These are phyloP conservation scores for Globisporangium emineosum DNA, from an alignment of 352 stramenopile species.

Conservation along the genomic window DNA sequence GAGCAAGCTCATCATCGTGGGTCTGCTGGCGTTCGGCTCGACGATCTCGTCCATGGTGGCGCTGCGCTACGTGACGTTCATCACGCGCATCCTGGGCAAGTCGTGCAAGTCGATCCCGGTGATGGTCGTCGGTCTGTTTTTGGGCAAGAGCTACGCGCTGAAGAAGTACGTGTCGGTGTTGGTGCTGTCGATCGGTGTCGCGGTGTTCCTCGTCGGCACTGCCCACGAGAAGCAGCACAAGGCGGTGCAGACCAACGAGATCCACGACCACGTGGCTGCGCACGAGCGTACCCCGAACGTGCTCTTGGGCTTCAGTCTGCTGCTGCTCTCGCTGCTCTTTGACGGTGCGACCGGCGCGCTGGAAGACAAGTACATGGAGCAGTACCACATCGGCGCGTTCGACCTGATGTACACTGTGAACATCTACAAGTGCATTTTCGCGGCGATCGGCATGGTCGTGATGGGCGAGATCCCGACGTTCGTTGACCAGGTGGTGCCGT, in stretches of 20 bases:
- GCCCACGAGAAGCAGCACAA: constrained; percentile 67
- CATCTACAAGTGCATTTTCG: constrained; percentile 80
- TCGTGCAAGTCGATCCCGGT: constrained; percentile 87
- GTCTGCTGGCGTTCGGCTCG: constrained; percentile 68
- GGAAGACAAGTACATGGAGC: constrained; percentile 80
- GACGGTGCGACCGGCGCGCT: constrained; percentile 77
- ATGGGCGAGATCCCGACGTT: constrained; percentile 67
- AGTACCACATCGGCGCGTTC: constrained; percentile 81
- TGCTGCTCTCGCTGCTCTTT: constrained; percentile 74
- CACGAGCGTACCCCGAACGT: constrained; percentile 66
- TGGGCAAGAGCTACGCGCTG: constrained; percentile 75
- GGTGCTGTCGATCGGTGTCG: constrained; percentile 69
- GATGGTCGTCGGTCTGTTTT: constrained; percentile 72
- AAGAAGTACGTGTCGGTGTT: constrained; percentile 84
- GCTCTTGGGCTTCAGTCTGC: constrained; percentile 56
- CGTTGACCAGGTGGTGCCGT: constrained; percentile 55
- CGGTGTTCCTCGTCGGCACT: constrained; percentile 72
- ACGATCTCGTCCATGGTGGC: constrained; percentile 83
- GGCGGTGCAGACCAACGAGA: constrained; percentile 37
- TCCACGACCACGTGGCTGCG: constrained; percentile 32
- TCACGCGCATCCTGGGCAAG: constrained; percentile 84
- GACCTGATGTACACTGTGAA: constrained; percentile 88
- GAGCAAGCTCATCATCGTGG: constrained; percentile 59
- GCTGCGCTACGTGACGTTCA: constrained; percentile 83
- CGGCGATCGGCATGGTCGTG: constrained; percentile 60